These are phyloP conservation scores for Citeromyces nyonsensis DNA, from an alignment of 805 yeast genomes.

Conservation along the genomic window DNA sequence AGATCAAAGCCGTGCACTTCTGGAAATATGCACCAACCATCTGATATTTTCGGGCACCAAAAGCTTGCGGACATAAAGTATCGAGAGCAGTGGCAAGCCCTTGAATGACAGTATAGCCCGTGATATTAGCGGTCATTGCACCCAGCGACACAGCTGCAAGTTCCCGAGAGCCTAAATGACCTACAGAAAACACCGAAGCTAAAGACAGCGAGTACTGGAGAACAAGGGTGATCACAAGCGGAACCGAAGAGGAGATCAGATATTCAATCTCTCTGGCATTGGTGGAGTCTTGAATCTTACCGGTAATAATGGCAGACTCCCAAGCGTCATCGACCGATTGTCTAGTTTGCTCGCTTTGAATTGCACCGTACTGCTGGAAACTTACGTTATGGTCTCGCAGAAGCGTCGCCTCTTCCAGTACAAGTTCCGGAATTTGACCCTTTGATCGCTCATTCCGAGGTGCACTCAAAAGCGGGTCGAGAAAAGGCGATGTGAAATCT, in stretches of 20 bases:
- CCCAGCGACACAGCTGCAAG: conserved; percentile 66
- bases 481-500: too few species aligned
- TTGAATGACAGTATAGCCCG: conserved; percentile 61
- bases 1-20: conserved; percentile 44
- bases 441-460: too few species aligned
- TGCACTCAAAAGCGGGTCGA: too few species aligned
- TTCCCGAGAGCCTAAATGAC: conserved; percentile 55
- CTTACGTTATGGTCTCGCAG: conserved; percentile 1
- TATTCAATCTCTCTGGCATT: conserved; percentile 23
- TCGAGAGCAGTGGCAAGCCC: conserved; percentile 72
- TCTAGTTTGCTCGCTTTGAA: conserved; percentile 5
- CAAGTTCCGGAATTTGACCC: background rate
- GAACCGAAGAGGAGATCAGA: conserved; percentile 27
- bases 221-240: conserved; percentile 50
- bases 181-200: conserved; percentile 67
- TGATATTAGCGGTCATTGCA: conserved; percentile 65
- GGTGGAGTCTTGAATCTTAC: conserved; percentile 21
- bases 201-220: conserved; percentile 61
- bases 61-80: conserved; percentile 68
- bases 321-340: conserved; percentile 12
- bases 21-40: conserved; percentile 56
- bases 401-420: conserved; percentile 2
- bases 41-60: conserved; percentile 48
- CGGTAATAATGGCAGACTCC: conserved; percentile 4
- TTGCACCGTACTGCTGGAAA: conserved; percentile 1